Percentiles rank a stretch among this genome's conserved stretches.
These are phyloP conservation scores for Diplodia intermedia DNA, from an alignment of 2,329 filamentous ascomycete species.

Conservation along the genomic window DNA sequence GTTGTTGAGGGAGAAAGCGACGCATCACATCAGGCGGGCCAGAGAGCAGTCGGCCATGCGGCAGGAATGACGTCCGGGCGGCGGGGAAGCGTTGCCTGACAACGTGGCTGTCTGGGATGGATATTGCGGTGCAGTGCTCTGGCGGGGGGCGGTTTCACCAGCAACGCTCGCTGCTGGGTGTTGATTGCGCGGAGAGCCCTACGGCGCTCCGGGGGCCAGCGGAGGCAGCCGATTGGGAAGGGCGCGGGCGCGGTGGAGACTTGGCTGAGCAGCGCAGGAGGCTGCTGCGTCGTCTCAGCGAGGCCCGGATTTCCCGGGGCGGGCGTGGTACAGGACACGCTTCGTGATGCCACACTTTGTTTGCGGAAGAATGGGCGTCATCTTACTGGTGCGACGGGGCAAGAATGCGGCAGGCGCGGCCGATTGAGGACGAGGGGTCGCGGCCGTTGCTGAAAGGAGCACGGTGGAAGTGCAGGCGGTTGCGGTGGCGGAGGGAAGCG, in stretches of 20 bases:
- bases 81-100: constrained; percentile 25
- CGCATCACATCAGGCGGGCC: constrained; percentile 10
- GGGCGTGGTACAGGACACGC: constrained; percentile 30
- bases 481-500: constrained; percentile 25
- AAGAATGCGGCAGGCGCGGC: constrained; percentile 29
- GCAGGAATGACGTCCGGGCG: constrained; percentile 20
- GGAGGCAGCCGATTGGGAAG: constrained; percentile 7
- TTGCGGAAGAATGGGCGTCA: constrained; percentile 30
- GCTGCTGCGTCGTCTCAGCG: constrained; percentile 9
- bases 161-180: constrained; percentile 18
- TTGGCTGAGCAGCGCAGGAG: neutral
- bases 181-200: constrained; percentile 15
- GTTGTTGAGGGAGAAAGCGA: constrained; percentile 18
- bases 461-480: constrained; percentile 24
- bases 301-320: constrained; percentile 19
- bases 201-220: neutral
- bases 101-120: constrained; percentile 31
- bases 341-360: constrained; percentile 29
- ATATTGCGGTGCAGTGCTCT: constrained; percentile 11
- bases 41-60: neutral
- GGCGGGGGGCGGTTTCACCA: constrained; percentile 18
- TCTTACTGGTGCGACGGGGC: constrained; percentile 23
- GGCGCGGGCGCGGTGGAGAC: neutral
- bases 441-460: constrained; percentile 25
- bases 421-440: constrained; percentile 20